Evolutionary conservation across 331 rosid genomes (phyloP).

Genomic region (Phaseolus coccineus): DNA sequence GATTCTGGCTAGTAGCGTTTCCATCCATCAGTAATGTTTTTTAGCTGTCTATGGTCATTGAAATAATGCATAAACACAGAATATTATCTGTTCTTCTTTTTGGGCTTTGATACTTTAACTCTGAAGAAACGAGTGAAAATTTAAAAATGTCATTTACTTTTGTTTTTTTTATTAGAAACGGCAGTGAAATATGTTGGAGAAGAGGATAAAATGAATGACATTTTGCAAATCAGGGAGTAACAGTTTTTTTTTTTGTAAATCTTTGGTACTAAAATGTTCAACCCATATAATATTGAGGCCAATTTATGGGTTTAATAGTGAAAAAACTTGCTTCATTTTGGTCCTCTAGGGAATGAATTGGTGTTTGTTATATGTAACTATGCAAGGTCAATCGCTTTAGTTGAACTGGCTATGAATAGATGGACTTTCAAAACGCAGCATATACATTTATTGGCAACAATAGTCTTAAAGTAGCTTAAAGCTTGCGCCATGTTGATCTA

Average conservation of each 20-base stretch:
- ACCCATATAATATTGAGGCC: neutral
- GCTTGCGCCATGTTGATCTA: slow-evolving; percentile 34
- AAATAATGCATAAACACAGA: neutral
- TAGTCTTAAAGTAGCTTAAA: slow-evolving; percentile 17
- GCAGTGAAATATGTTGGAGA: neutral
- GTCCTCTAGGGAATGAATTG: slow-evolving; percentile 36
- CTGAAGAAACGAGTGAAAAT: neutral
- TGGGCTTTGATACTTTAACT: slow-evolving; percentile 22
- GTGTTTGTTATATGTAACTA: slow-evolving; percentile 38
- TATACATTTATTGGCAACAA: slow-evolving; percentile 7
- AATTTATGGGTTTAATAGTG: neutral
- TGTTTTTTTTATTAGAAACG: neutral
- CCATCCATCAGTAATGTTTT: slow-evolving; percentile 10
- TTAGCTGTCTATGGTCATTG: slow-evolving; percentile 18
- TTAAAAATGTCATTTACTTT: neutral
- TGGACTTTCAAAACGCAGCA: neutral
- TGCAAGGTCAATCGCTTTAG: slow-evolving; percentile 40
- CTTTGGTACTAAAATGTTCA: neutral
- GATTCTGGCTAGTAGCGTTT: slow-evolving; percentile 42
- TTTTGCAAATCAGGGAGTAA: neutral
- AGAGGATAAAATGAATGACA: neutral
- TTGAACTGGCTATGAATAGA: slow-evolving; percentile 9
- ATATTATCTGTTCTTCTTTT: neutral
- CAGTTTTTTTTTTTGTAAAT: neutral
- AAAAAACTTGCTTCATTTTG: slow-evolving; percentile 33